Conservation (phyloP, 192 early-diverging fungal species). For the Coemansia sp. region DNA sequence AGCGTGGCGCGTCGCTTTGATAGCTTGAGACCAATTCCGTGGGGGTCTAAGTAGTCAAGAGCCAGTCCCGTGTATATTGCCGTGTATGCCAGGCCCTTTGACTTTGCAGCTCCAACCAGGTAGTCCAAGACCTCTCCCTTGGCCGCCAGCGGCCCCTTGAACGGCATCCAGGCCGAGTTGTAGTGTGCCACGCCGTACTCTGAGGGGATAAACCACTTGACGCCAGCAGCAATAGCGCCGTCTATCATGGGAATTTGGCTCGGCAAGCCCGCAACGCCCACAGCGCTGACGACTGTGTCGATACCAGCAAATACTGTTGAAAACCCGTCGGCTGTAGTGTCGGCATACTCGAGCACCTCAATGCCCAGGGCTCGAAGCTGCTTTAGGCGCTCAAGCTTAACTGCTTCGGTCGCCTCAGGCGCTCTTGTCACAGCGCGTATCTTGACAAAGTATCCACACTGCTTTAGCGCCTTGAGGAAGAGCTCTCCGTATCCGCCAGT, state of each 20-base stretch:
- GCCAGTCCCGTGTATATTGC: conserved; percentile 51
- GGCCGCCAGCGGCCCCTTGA: conserved; percentile 43
- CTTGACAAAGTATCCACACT: conserved; percentile 17
- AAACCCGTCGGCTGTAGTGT: conserved; percentile 14
- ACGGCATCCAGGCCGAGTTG: conserved; percentile 36
- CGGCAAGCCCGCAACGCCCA: conserved; percentile 24
- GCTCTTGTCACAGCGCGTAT: conserved; percentile 46
- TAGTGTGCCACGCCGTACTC: conserved; percentile 49
- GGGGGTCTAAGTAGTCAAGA: conserved; percentile 50
- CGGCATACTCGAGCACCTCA: conserved; percentile 27
- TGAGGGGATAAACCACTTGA: conserved; percentile 55
- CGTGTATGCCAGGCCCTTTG: conserved; percentile 37
- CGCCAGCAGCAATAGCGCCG: conserved; percentile 38
- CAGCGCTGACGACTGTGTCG: conserved; percentile 41
- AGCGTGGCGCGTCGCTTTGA: conserved; percentile 30
- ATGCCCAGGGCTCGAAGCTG: conserved; percentile 23
- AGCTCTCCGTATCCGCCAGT: conserved; percentile 44
- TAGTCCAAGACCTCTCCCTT: conserved; percentile 29
- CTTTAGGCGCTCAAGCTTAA: conserved; percentile 24
- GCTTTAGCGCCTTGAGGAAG: conserved; percentile 30
- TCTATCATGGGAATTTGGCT: conserved; percentile 47
- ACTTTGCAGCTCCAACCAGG: conserved; percentile 12
- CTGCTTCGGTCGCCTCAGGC: conserved; percentile 7
- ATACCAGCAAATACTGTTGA: conserved; percentile 25
- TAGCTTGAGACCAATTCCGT: conserved; percentile 33